These are phyloP conservation scores for Hypoxylon sp. DNA, from an alignment of 2,329 filamentous ascomycete species.

Conservation along the genomic window DNA sequence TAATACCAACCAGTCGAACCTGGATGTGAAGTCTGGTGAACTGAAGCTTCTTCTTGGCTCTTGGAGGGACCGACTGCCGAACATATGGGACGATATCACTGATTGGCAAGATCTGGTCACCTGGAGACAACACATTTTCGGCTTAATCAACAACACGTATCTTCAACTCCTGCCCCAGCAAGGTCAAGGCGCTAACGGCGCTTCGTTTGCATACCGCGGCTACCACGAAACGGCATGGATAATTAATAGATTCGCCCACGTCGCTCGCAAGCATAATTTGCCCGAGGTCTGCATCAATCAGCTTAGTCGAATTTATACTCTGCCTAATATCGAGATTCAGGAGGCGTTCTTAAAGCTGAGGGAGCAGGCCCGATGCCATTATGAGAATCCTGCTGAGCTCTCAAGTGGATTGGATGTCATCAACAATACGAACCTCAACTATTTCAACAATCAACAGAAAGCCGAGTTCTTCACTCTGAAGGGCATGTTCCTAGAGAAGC, in stretches of 20 bases:
- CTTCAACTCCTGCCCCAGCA: slow-evolving; percentile 82
- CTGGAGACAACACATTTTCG: slow-evolving; percentile 99
- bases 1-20: slow-evolving; percentile 81
- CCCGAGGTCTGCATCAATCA: slow-evolving; percentile 98
- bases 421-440: slow-evolving; percentile 99
- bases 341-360: slow-evolving; percentile 97
- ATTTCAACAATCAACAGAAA: slow-evolving; percentile 95
- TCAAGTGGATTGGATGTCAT: slow-evolving; percentile 96
- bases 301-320: slow-evolving; percentile 95
- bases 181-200: slow-evolving; percentile 82
- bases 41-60: slow-evolving; percentile 92
- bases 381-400: slow-evolving; percentile 92
- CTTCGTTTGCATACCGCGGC: slow-evolving; percentile 94
- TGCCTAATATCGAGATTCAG: slow-evolving; percentile 99
- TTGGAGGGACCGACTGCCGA: slow-evolving; percentile 94
- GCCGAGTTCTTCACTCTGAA: slow-evolving; percentile 99
- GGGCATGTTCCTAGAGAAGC: slow-evolving; percentile 98
- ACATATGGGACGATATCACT: slow-evolving; percentile 99
- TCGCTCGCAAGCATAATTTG: slow-evolving; percentile 95
- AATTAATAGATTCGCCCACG: slow-evolving; percentile 98
- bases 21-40: slow-evolving; percentile 95
- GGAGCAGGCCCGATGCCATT: slow-evolving; percentile 99
- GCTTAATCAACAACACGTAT: slow-evolving; percentile 94
- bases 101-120: slow-evolving; percentile 99
- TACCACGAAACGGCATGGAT: slow-evolving; percentile 99